These are phyloP conservation scores for Schoenoplectus tabernaemontani DNA, from an alignment of 202 grass and related monocot species.

Conservation along the genomic window DNA sequence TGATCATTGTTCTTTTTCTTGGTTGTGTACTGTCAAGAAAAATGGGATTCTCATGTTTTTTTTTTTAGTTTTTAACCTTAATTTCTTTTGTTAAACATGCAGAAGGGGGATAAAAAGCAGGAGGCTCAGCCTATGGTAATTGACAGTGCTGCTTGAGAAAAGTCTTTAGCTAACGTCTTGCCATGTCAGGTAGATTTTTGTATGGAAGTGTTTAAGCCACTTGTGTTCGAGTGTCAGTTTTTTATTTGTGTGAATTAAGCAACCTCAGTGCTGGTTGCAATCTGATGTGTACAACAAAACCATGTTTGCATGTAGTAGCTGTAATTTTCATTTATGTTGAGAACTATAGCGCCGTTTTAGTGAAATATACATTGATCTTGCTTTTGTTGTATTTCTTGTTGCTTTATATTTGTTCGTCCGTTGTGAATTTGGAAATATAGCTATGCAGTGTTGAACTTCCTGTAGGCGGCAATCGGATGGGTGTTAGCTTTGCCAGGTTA, in stretches of 20 bases:
- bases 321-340: background rate
- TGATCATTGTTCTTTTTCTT: background rate
- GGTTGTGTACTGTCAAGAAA: background rate
- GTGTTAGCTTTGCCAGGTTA: background rate
- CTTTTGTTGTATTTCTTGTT: background rate
- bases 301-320: background rate
- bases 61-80: background rate
- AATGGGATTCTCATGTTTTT: background rate
- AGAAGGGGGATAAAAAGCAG: conserved; percentile 22
- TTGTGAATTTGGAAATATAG: background rate
- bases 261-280: background rate
- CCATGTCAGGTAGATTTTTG: no score
- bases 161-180: background rate
- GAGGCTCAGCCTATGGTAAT: conserved; percentile 29
- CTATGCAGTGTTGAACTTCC: no score
- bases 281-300: background rate
- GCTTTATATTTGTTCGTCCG: background rate
- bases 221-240: background rate
- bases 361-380: background rate
- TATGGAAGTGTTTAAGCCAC: background rate
- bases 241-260: background rate
- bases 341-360: background rate
- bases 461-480: background rate
- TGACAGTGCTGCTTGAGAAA: conserved; percentile 19
- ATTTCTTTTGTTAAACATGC: conserved; percentile 19